These are phyloP conservation scores for Trypanosoma grayi DNA, from an alignment of 208 protist genomes.

Conservation along the genomic window DNA sequence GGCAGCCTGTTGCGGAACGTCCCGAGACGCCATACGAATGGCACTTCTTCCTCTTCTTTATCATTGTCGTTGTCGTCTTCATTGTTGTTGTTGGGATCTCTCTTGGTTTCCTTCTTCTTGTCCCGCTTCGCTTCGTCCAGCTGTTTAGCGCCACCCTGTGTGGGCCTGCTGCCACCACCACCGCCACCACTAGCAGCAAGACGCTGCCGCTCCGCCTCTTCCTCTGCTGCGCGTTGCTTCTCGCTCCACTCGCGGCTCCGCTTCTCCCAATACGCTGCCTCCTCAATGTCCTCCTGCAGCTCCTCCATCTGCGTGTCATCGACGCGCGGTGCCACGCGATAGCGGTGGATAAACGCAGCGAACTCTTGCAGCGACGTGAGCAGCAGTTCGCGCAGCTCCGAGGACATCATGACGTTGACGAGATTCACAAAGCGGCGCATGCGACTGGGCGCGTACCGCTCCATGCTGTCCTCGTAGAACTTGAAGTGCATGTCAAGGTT, in stretches of 20 bases:
- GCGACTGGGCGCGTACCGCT: slow-evolving; percentile 73
- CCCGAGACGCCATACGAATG: slow-evolving; percentile 65
- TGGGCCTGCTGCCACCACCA: background rate
- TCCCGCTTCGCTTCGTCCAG: too few species aligned
- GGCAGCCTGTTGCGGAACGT: slow-evolving; percentile 39
- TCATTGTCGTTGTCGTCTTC: slow-evolving; percentile 14
- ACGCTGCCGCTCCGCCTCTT: slow-evolving; percentile 6
- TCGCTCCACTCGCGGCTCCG: slow-evolving; percentile 28
- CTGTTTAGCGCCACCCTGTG: too few species aligned
- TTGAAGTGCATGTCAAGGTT: slow-evolving; percentile 92
- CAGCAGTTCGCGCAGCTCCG: slow-evolving; percentile 80
- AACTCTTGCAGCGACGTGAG: slow-evolving; percentile 78
- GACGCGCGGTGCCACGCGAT: slow-evolving; percentile 30
- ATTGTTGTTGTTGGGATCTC: too few species aligned
- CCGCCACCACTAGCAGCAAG: background rate
- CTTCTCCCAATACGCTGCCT: slow-evolving; percentile 62
- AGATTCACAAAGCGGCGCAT: slow-evolving; percentile 90
- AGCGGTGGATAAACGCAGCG: slow-evolving; percentile 65
- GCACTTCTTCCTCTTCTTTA: slow-evolving; percentile 24
- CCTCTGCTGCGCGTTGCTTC: slow-evolving; percentile 16
- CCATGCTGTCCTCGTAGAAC: slow-evolving; percentile 92
- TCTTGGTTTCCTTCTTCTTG: too few species aligned
- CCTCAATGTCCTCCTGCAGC: slow-evolving; percentile 63
- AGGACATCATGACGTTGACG: slow-evolving; percentile 91
- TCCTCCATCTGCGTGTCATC: slow-evolving; percentile 45